Evolutionary conservation across 2,329 filamentous ascomycete genomes (phyloP).

Genomic region (Talaromyces sp.): DNA sequence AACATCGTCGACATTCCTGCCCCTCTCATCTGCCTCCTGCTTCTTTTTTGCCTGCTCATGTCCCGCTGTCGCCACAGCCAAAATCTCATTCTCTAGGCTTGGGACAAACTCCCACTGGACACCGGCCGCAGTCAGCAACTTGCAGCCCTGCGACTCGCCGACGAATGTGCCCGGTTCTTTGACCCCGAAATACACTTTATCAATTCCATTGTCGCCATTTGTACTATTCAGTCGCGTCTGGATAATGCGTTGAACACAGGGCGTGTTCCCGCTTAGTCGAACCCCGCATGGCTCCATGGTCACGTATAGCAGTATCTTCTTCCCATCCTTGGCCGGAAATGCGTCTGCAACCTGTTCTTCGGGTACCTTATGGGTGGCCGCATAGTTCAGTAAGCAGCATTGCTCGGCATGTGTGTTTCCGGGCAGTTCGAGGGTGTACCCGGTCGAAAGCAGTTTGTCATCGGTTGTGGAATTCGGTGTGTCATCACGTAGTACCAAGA

Average conservation of each 20-base stretch:
- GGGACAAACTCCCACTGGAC: slow-evolving; percentile 66
- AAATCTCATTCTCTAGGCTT: slow-evolving; percentile 74
- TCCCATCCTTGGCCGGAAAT: slow-evolving; percentile 26
- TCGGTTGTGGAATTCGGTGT: slow-evolving; percentile 17
- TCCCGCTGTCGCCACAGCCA: slow-evolving; percentile 75
- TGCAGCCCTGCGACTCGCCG: slow-evolving; percentile 68
- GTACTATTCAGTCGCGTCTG: slow-evolving; percentile 31
- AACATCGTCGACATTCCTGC: slow-evolving; percentile 33
- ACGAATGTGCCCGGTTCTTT: slow-evolving; percentile 89
- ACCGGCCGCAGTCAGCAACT: slow-evolving; percentile 63
- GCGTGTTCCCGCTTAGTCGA: slow-evolving; percentile 40
- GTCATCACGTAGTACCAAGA: slow-evolving; percentile 54
- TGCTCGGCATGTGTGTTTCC: slow-evolving; percentile 98
- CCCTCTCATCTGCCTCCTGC: slow-evolving; percentile 14
- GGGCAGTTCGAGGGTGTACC: slow-evolving; percentile 82
- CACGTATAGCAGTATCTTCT: slow-evolving; percentile 66
- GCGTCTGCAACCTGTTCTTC: slow-evolving; percentile 33
- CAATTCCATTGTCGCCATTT: slow-evolving; percentile 52
- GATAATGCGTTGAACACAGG: slow-evolving; percentile 71
- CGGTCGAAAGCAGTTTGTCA: slow-evolving; percentile 63
- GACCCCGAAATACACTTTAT: slow-evolving; percentile 79
- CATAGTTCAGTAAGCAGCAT: slow-evolving; percentile 71
- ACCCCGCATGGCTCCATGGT: slow-evolving; percentile 64
- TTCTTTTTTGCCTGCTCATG: slow-evolving; percentile 48
- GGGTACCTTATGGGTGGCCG: slow-evolving; percentile 25